Evolutionary conservation across 2,329 filamentous ascomycete species (phyloP).

Genomic region (Tolypocladium tundrense): DNA sequence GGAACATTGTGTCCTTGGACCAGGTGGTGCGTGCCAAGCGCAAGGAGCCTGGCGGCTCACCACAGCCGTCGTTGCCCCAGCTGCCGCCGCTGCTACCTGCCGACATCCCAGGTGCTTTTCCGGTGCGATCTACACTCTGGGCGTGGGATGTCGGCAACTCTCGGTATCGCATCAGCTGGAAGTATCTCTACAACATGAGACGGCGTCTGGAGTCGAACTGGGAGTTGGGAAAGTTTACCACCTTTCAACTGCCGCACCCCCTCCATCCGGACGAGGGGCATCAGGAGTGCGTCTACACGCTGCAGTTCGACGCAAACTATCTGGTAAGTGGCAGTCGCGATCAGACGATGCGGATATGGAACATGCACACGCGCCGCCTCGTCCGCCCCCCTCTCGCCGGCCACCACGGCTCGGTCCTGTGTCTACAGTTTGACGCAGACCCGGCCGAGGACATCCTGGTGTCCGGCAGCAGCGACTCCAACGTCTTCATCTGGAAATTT

Average conservation of each 20-base stretch:
- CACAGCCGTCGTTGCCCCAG: slow-evolving; percentile 19
- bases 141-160: slow-evolving; percentile 36
- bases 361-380: slow-evolving; percentile 72
- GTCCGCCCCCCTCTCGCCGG: slow-evolving; percentile 61
- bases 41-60: slow-evolving; percentile 23
- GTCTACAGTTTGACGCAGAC: slow-evolving; percentile 86
- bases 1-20: slow-evolving; percentile 17
- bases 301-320: slow-evolving; percentile 78
- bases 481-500: slow-evolving; percentile 86
- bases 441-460: slow-evolving; percentile 87
- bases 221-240: slow-evolving; percentile 69
- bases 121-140: slow-evolving; percentile 38
- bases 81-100: slow-evolving; percentile 16
- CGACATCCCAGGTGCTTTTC: slow-evolving; percentile 14
- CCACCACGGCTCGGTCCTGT: slow-evolving; percentile 81
- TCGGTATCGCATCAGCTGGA: slow-evolving; percentile 72
- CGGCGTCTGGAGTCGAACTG: slow-evolving; percentile 82
- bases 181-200: slow-evolving; percentile 84
- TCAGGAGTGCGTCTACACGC: slow-evolving; percentile 84
- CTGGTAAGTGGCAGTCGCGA: slow-evolving; percentile 92
- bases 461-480: slow-evolving; percentile 86
- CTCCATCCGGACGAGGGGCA: slow-evolving; percentile 73
- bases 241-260: slow-evolving; percentile 86
- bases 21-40: slow-evolving; percentile 19
- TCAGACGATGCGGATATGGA: slow-evolving; percentile 80